A percentile compares a stretch with the other conserved stretches of the same genome.
phyloP scores from a whole-genome alignment of 2,329 filamentous ascomycete species.

The Phoma sp. region DNA sequence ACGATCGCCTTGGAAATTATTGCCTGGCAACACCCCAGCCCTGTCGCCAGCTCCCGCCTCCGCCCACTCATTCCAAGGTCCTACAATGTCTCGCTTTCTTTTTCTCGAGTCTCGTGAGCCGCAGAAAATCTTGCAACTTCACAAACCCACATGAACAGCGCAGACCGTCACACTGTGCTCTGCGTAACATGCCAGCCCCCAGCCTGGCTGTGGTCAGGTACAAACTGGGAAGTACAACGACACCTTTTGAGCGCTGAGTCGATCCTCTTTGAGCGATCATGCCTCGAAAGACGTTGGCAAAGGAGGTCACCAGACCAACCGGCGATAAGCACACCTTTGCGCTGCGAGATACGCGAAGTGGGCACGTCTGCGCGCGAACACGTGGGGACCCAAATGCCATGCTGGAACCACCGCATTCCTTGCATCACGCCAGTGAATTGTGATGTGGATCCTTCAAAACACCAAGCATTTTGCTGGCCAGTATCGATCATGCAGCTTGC shows the following conservation, averaged over 20 bases:
- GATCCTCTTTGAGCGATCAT: conserved; percentile 8
- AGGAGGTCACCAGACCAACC: conserved; percentile 11
- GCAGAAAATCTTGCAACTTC: conserved; percentile 2
- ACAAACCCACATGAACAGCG: conserved; percentile 11
- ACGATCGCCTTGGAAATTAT: conserved; percentile 7
- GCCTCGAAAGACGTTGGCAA: neutral
- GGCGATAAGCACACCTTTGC: conserved; percentile 10
- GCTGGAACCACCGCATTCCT: conserved; percentile 13
- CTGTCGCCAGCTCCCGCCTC: conserved; percentile 6
- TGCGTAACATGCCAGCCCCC: conserved; percentile 15
- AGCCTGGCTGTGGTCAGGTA: neutral
- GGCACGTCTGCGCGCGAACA: conserved; percentile 19
- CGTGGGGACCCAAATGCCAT: conserved; percentile 17
- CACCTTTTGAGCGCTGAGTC: neutral
- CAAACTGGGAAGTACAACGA: conserved; percentile 6
- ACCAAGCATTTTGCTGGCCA: conserved; percentile 2
- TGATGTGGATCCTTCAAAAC: conserved; percentile 14
- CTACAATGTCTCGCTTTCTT: conserved; percentile 7
- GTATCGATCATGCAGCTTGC: neutral
- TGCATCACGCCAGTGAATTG: conserved; percentile 7
- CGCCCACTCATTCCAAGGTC: conserved; percentile 13
- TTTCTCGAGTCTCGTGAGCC: conserved; percentile 12
- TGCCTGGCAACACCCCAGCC: conserved; percentile 14
- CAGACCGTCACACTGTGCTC: conserved; percentile 14
- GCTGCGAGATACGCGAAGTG: conserved; percentile 9